These are phyloP conservation scores for Fraxinus velutina DNA, from an alignment of 305 asterid species.

Conservation along the genomic window DNA sequence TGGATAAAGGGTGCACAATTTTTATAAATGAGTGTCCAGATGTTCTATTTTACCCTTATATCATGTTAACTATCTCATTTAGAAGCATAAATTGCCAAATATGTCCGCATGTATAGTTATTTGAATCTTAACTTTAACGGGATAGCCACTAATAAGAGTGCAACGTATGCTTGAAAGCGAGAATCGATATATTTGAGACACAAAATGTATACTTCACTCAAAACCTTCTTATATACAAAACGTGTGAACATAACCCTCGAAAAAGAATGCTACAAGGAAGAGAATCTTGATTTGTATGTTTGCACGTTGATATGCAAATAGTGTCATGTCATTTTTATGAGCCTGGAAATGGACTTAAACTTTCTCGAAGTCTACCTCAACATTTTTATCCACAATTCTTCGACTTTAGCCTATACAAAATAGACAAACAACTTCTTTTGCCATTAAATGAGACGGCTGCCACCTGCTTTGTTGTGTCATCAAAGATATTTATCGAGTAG, in stretches of 20 bases:
- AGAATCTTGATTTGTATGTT: neutral
- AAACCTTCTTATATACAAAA: neutral
- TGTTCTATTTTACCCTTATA: neutral
- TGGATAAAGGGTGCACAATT: neutral
- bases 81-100: neutral
- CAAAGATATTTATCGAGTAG: constrained; percentile 9
- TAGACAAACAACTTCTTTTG: constrained; percentile 25
- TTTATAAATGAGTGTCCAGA: neutral
- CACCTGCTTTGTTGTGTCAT: neutral
- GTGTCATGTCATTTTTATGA: constrained; percentile 13
- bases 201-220: neutral
- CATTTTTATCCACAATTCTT: constrained; percentile 24
- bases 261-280: constrained; percentile 16
- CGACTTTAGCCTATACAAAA: neutral
- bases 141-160: neutral
- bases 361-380: constrained; percentile 11
- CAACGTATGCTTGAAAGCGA: neutral
- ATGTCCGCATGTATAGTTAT: neutral
- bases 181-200: neutral
- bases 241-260: neutral
- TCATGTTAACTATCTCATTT: neutral
- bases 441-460: constrained; percentile 23
- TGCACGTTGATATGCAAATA: neutral
- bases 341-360: constrained; percentile 6
- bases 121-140: neutral